These are phyloP conservation scores for Aquilaria sinensis DNA, from an alignment of 345 rosid genomes.

Conservation along the genomic window DNA sequence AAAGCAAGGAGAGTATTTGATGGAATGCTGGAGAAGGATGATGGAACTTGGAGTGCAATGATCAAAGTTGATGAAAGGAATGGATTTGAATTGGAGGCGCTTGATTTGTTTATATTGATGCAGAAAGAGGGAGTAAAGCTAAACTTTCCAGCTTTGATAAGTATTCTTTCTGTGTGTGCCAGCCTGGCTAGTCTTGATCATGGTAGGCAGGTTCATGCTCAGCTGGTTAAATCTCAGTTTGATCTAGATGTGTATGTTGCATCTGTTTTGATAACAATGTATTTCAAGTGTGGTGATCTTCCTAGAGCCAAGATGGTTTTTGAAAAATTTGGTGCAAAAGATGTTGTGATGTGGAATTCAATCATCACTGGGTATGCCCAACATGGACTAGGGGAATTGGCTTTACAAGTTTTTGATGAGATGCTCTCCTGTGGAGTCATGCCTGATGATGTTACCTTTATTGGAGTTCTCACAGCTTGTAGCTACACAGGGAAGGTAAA, in stretches of 20 bases:
- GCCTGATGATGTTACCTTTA: conserved; percentile 66
- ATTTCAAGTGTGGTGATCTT: conserved; percentile 75
- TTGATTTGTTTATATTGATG: conserved; percentile 56
- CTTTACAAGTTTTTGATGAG: conserved; percentile 50
- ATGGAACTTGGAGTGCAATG: conserved; percentile 61
- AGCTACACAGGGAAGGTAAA: conserved; percentile 62
- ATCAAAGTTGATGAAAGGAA: conserved; percentile 67
- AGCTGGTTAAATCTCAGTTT: conserved; percentile 49
- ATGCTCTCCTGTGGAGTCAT: conserved; percentile 46
- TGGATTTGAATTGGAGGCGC: conserved; percentile 61
- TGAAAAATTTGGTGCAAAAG: conserved; percentile 51
- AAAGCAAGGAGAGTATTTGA: conserved; percentile 55
- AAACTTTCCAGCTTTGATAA: conserved; percentile 56
- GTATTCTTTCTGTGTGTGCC: conserved; percentile 63
- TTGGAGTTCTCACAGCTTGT: conserved; percentile 78
- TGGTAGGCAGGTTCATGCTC: conserved; percentile 73
- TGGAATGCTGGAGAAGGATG: conserved; percentile 53
- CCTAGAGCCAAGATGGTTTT: conserved; percentile 52
- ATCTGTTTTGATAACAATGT: conserved; percentile 80
- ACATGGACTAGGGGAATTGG: conserved; percentile 68
- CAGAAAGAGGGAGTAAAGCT: conserved; percentile 49
- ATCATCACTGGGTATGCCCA: conserved; percentile 70
- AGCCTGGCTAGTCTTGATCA: conserved; percentile 62
- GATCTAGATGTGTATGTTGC: conserved; percentile 66
- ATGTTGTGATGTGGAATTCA: conserved; percentile 80